These are phyloP conservation scores for Xanthoparmelia taractica DNA, from an alignment of 495 filamentous ascomycete species.

Conservation along the genomic window DNA sequence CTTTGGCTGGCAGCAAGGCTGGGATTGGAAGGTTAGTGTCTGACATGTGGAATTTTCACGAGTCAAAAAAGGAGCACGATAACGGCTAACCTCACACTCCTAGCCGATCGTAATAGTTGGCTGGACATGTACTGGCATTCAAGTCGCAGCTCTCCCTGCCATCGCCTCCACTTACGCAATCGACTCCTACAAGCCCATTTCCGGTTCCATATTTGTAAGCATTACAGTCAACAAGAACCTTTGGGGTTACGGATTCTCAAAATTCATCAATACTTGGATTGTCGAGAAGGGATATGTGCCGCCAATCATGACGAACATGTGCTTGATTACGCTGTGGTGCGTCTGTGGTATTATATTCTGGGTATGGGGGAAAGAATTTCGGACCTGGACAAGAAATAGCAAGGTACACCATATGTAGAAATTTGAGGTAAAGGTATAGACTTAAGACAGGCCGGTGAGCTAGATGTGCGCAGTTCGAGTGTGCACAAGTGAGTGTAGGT, in stretches of 20 bases:
- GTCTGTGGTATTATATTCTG: conserved; percentile 48
- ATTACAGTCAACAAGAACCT: conserved; percentile 57
- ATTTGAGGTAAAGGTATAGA: neutral
- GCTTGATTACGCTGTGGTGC: conserved; percentile 45
- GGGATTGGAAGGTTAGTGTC: conserved; percentile 44
- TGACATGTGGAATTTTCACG: neutral
- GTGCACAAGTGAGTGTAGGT: neutral
- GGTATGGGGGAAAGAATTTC: conserved; percentile 49
- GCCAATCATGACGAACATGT: conserved; percentile 49
- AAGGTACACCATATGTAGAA: conserved; percentile 46
- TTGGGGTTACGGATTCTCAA: conserved; percentile 47
- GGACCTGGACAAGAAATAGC: conserved; percentile 47
- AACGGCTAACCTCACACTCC: neutral
- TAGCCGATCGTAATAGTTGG: conserved; percentile 44
- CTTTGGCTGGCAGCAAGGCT: conserved; percentile 50
- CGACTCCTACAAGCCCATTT: conserved; percentile 56
- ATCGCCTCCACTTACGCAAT: conserved; percentile 44
- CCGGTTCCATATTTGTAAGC: conserved; percentile 52
- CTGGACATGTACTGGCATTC: conserved; percentile 47
- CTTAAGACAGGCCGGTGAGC: neutral
- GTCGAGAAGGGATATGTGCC: conserved; percentile 33
- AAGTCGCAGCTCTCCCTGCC: conserved; percentile 51
- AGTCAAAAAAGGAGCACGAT: neutral
- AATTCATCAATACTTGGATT: conserved; percentile 41
- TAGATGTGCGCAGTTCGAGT: neutral